A percentile compares a stretch with the other conserved stretches of the same genome.
These are phyloP conservation scores for Epichloe coenophiala DNA, from an alignment of 2,329 filamentous ascomycete genomes.

Conservation along the genomic window DNA sequence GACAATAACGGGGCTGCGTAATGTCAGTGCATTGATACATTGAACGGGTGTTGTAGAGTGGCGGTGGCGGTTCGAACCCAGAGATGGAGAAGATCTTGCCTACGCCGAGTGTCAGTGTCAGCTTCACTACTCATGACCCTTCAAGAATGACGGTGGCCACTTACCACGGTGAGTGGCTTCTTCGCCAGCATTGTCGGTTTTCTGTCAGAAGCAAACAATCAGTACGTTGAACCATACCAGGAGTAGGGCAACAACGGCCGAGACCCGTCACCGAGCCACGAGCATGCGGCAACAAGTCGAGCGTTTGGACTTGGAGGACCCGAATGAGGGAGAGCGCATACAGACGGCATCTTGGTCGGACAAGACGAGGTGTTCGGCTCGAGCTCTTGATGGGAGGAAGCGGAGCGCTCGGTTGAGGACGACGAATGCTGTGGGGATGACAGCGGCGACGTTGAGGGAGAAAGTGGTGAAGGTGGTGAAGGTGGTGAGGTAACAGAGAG, in stretches of 20 bases:
- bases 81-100: constrained; percentile 51
- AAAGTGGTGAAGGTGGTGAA: constrained; percentile 10
- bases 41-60: not conserved
- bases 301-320: constrained; percentile 1
- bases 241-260: constrained; percentile 7
- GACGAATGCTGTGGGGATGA: constrained; percentile 14
- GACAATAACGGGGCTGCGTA: constrained; percentile 70
- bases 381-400: constrained; percentile 13
- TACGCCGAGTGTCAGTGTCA: constrained; percentile 19
- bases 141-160: constrained; percentile 7
- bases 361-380: constrained; percentile 15
- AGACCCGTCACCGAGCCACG: constrained; percentile 8
- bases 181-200: constrained; percentile 22
- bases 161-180: constrained; percentile 28
- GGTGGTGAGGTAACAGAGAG: constrained; percentile 10
- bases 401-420: constrained; percentile 13
- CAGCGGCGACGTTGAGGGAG: constrained; percentile 18
- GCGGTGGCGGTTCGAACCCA: constrained; percentile 31
- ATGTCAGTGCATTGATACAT: constrained; percentile 12
- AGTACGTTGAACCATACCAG: constrained; percentile 9
- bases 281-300: constrained; percentile 2
- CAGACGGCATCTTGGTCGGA: constrained; percentile 40
- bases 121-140: not conserved
- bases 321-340: constrained; percentile 23
- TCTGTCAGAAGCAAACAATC: constrained; percentile 13